Conservation (phyloP, 1,284 basidiomycete genomes). For the Microbotryum intermedium region DNA sequence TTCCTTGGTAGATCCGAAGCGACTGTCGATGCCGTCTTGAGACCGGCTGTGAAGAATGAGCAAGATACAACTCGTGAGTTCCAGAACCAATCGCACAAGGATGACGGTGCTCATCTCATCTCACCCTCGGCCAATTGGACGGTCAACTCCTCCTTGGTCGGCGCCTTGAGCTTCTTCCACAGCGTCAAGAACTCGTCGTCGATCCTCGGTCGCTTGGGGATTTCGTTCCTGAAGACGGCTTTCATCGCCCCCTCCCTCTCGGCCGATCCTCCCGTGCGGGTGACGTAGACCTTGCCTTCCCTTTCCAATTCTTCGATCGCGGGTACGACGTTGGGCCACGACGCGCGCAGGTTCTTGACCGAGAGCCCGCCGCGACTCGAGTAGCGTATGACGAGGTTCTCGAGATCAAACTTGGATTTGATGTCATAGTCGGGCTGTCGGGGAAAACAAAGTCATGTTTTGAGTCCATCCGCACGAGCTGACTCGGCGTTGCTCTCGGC, state of each 20-base stretch:
- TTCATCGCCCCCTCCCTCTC: constrained; percentile 60
- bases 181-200: constrained; percentile 63
- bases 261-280: constrained; percentile 51
- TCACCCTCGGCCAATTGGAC: constrained; percentile 62
- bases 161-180: constrained; percentile 75
- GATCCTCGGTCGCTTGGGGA: constrained; percentile 45
- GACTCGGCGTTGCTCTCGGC: background rate
- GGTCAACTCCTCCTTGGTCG: constrained; percentile 63
- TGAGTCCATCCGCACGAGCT: too few species aligned
- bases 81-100: background rate
- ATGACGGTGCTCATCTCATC: constrained; percentile 14
- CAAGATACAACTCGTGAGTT: too few species aligned
- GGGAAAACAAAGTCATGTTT: background rate
- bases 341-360: constrained; percentile 74
- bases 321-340: constrained; percentile 73
- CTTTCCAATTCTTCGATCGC: constrained; percentile 77
- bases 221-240: constrained; percentile 86
- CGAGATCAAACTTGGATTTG: constrained; percentile 66
- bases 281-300: constrained; percentile 77
- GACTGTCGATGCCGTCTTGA: constrained; percentile 21
- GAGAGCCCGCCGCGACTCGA: constrained; percentile 71
- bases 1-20: constrained; percentile 5
- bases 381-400: constrained; percentile 70
- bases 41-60: constrained; percentile 13
- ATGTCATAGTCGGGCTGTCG: constrained; percentile 74